Evolutionary conservation across 306 rosid species (phyloP).

Genomic region (Cyclanthera cordifolia): DNA sequence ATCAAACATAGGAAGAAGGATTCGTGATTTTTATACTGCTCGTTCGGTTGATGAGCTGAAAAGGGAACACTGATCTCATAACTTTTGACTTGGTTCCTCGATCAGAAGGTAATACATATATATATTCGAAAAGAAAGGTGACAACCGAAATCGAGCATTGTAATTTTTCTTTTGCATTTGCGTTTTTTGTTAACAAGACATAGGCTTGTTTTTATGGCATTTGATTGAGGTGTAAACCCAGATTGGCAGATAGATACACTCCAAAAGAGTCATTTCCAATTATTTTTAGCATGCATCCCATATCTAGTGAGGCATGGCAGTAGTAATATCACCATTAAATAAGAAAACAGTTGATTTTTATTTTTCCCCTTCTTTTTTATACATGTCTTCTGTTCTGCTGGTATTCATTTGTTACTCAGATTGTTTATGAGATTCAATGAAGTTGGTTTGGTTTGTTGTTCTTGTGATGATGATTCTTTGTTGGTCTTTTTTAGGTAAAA

Average conservation of each 20-base stretch:
- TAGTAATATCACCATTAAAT: constrained; percentile 29
- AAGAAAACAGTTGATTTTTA: constrained; percentile 32
- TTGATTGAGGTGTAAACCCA: constrained; percentile 81
- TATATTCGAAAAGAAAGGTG: constrained; percentile 45
- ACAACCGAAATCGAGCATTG: constrained; percentile 53
- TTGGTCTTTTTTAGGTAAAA: neutral
- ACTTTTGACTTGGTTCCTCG: constrained; percentile 63
- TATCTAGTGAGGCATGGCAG: constrained; percentile 24
- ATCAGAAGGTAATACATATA: constrained; percentile 38
- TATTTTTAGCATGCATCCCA: constrained; percentile 44
- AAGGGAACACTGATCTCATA: constrained; percentile 47
- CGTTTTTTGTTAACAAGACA: constrained; percentile 21
- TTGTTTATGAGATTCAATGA: neutral
- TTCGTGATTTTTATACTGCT: constrained; percentile 36
- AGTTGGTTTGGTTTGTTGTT: neutral
- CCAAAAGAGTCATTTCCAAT: constrained; percentile 49
- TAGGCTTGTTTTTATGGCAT: constrained; percentile 54
- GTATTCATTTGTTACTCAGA: neutral
- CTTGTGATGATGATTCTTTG: neutral
- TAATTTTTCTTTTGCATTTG: constrained; percentile 26
- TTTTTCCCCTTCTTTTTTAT: neutral
- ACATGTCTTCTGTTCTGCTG: neutral
- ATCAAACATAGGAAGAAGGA: constrained; percentile 16
- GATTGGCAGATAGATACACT: constrained; percentile 59
- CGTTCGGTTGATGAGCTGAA: constrained; percentile 39